A percentile compares a stretch with the other conserved stretches of the same genome.
phyloP scores from a whole-genome alignment of 805 yeast genomes.

The Monosporozyma siamensis region DNA sequence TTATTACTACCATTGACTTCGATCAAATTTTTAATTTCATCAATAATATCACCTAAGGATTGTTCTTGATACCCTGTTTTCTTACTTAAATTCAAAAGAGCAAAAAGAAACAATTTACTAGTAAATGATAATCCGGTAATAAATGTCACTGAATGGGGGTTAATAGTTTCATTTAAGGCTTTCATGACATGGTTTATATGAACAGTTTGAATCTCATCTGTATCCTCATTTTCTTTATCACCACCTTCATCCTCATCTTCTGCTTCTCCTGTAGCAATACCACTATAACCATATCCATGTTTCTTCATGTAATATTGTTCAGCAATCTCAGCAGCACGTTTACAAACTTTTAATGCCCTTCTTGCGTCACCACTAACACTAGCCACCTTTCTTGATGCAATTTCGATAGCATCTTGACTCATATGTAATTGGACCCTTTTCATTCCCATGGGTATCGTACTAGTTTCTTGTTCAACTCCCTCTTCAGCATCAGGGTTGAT shows the following conservation, averaged over 20 bases:
- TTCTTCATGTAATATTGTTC: constrained; percentile 46
- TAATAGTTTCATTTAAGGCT: constrained; percentile 72
- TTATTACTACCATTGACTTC: constrained; percentile 32
- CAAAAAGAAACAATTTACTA: constrained; percentile 63
- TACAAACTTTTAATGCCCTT: constrained; percentile 77
- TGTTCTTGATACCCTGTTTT: constrained; percentile 66
- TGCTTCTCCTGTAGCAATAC: constrained; percentile 8
- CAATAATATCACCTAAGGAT: constrained; percentile 64
- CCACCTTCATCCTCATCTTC: constrained; percentile 8
- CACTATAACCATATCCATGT: constrained; percentile 27
- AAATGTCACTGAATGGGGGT: constrained; percentile 58
- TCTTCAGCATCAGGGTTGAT: constrained; percentile 7
- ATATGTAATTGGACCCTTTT: constrained; percentile 30
- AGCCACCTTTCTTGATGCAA: constrained; percentile 89
- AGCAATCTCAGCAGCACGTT: constrained; percentile 84
- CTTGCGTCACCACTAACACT: constrained; percentile 97
- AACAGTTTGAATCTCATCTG: constrained; percentile 41
- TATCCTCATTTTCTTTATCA: constrained; percentile 12
- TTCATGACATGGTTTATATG: constrained; percentile 64
- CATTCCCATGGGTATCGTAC: constrained; percentile 10
- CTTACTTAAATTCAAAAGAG: constrained; percentile 52
- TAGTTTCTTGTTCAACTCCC: constrained; percentile 10
- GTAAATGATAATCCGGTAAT: constrained; percentile 54
- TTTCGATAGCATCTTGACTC: constrained; percentile 71
- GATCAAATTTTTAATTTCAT: constrained; percentile 55